Conservation (phyloP, 345 rosid species). For the Corchorus capsularis region DNA sequence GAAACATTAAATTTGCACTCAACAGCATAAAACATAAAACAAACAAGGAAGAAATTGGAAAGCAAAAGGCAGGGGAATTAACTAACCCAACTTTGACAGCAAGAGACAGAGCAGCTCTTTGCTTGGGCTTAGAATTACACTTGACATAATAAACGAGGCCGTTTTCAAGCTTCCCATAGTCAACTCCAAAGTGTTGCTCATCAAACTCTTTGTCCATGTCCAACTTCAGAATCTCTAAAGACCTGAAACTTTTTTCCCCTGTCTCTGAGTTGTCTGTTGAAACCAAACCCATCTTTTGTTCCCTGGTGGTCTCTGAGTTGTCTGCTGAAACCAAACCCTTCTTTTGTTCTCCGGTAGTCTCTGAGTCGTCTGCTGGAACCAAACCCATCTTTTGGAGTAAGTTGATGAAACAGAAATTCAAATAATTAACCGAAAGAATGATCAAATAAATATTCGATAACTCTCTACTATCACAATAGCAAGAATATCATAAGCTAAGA, state of each 20-base stretch:
- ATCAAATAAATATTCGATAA: too few species aligned
- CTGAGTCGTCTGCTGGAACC: not conserved
- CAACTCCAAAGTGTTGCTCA: conserved; percentile 16
- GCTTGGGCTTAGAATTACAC: conserved; percentile 17
- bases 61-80: not conserved
- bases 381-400: too few species aligned
- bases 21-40: not conserved
- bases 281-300: conserved; percentile 55
- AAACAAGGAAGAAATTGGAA: conserved; percentile 1
- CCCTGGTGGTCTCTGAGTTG: not conserved
- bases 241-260: conserved; percentile 74
- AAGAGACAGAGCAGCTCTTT: conserved; percentile 22
- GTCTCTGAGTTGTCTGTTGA: conserved; percentile 45
- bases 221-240: conserved; percentile 66
- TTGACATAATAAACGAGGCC: conserved; percentile 19
- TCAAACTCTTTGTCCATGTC: conserved; percentile 54
- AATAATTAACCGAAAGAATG: too few species aligned
- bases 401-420: too few species aligned
- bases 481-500: too few species aligned
- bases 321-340: too few species aligned
- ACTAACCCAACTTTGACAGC: conserved; percentile 18
- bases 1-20: not conserved
- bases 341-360: not conserved
- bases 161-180: conserved; percentile 18
- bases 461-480: too few species aligned